Evolutionary conservation across 345 rosid genomes (phyloP).

Genomic region (Gossypium ekmanianum): DNA sequence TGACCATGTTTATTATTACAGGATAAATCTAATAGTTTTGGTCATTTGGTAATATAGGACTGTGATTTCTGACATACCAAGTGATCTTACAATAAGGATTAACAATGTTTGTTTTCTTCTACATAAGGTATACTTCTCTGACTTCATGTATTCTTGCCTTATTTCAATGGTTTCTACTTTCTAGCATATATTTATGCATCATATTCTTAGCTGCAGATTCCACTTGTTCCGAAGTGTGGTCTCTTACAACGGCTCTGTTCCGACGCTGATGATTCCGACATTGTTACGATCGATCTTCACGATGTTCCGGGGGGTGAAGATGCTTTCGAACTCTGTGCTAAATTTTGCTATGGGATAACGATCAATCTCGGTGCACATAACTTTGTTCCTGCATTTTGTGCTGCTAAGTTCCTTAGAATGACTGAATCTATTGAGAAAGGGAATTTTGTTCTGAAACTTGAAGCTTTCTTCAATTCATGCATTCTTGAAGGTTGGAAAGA

Average conservation of each 20-base stretch:
- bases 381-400: constrained; percentile 79
- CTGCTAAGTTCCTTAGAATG: constrained; percentile 92
- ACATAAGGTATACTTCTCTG: constrained; percentile 57
- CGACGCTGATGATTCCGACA: constrained; percentile 41
- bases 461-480: constrained; percentile 86
- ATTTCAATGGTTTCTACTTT: neutral
- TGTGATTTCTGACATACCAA: constrained; percentile 56
- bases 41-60: constrained; percentile 50
- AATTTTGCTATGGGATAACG: constrained; percentile 91
- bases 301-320: constrained; percentile 95
- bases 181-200: neutral
- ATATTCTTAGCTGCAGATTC: constrained; percentile 59
- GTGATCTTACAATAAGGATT: constrained; percentile 61
- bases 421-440: constrained; percentile 78
- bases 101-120: constrained; percentile 65
- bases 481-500: constrained; percentile 96
- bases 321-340: constrained; percentile 91
- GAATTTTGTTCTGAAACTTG: constrained; percentile 70
- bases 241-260: constrained; percentile 60
- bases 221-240: constrained; percentile 84
- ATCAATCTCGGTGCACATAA: constrained; percentile 82
- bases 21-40: constrained; percentile 9
- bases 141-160: neutral
- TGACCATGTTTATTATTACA: constrained; percentile 2
- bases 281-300: constrained; percentile 59